Percentiles rank a stretch among this genome's conserved stretches.
Conservation (phyloP, 2,329 filamentous ascomycete species). For the Fusarium sp. region DNA sequence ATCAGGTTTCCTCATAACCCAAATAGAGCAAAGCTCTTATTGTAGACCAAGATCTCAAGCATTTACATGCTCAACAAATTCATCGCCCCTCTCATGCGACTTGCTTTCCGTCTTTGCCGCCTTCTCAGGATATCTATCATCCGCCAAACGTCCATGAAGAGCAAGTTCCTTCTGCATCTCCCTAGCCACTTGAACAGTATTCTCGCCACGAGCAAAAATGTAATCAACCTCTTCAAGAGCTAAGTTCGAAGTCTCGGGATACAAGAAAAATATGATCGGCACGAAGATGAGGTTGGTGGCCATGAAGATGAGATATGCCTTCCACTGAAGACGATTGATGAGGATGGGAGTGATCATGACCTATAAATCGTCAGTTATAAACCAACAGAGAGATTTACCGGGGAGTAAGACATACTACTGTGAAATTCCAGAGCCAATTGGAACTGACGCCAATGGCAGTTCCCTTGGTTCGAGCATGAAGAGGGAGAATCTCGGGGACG, state of each 20-base stretch:
- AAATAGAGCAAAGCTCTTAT: no score
- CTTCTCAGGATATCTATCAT: not conserved
- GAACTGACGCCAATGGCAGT: slow-evolving; percentile 37
- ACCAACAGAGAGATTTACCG: slow-evolving; percentile 9
- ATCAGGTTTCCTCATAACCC: no score
- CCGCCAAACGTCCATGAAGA: not conserved
- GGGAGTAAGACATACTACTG: not conserved
- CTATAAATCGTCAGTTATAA: slow-evolving; percentile 15
- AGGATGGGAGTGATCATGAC: slow-evolving; percentile 60
- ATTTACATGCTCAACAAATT: not conserved
- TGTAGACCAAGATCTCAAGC: not conserved
- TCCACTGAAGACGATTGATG: slow-evolving; percentile 18
- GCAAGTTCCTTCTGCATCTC: slow-evolving; percentile 18
- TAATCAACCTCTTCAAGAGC: slow-evolving; percentile 13
- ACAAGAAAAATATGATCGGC: not conserved
- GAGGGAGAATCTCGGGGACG: slow-evolving; percentile 36
- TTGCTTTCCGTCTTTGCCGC: accelerated
- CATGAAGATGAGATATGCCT: slow-evolving; percentile 16
- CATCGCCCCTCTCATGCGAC: not conserved
- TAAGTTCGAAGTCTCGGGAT: slow-evolving; percentile 6
- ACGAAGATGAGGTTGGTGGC: slow-evolving; percentile 16
- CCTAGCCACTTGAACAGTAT: not conserved
- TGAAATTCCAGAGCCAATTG: slow-evolving; percentile 22
- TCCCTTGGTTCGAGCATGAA: slow-evolving; percentile 28
- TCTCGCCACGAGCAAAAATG: slow-evolving; percentile 17